Evolutionary conservation across 1,284 basidiomycete genomes (phyloP), one percentile per base, ranked within the genome.

Genomic region (Puccinia brachypodii): DNA sequence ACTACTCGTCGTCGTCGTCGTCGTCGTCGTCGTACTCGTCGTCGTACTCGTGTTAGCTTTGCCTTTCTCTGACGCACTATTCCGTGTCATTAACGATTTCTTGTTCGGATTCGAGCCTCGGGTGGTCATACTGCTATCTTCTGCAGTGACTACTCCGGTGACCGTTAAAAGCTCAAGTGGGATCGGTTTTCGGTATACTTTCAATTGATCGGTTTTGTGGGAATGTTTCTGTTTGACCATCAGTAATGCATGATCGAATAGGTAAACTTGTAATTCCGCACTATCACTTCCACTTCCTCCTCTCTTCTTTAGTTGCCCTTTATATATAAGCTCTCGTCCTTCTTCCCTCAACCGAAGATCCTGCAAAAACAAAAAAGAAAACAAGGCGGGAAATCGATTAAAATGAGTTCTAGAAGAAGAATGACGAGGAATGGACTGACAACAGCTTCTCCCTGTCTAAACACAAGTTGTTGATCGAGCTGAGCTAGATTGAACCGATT

Each of bases 101-200:
- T 86, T 87, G 31, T 88, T 86, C 25, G 87, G 83, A 28, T 28
- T 42, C 36, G 40, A 25, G 19, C 50, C 64, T 33, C 47, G 68
- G 36, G 28, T 36, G 47, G n/a, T 22, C 14, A 16, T 22, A 28
- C 38, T 31, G 28, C 36, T 25, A 6, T 72, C 71, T 33, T 47
- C 58, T 31, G 87, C 84, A 68, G 95, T 94, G 83, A 95, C 94
- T 1, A 92, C 91, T 0, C 93, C 91, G 1, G 92, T 91, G 80
- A 98, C 90, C 73, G 94, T 90, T 22, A 99, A 90, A 0, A 99
- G 90, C 86, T 99, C 97, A 60, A 99, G 90, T 0, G 97, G 97
- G 84, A 99, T 98, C 0, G 97, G 97, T 93, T 93, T 91, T 84
- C 95, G 92, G 86, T 97, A 97, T 31, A 98, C 96, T 86, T 95